Evolutionary conservation across 352 stramenopile species (phyloP), one percentile per base, ranked within the genome.

Genomic region (Phytophthora rubi): DNA sequence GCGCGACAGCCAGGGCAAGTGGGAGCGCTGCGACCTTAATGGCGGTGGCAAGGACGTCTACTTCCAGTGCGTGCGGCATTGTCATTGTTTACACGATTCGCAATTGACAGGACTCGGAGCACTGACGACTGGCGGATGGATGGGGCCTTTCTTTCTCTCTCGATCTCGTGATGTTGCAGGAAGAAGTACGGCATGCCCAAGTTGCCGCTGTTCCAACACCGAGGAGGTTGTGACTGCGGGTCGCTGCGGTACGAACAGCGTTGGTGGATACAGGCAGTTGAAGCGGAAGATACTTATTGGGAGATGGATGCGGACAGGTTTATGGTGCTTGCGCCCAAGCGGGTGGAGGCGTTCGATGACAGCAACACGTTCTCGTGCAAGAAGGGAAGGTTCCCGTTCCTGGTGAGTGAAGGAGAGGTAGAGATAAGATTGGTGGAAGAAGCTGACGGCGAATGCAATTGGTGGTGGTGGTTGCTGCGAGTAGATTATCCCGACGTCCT

Each of bases 291-390:
- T 56, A 45, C 26, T 30, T 53, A 49, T 56, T 68, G 6, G 26
- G 4, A 44, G 28, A 6, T 44, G 37, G 16, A 23, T 69, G 39
- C 37, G 32, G 9, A 53, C 35, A 94, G 86, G 65, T 93, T 94
- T 65, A 79, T 91, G 62, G 65, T 93, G 13, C 66, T 94, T 15
- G 87, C 87, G 4, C 85, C 87, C 3, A 92, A 90, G 70, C 77
- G 79, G 42, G 81, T 92, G n/a, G 86, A 92, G 16, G 87, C 85
- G 3, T 94, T 92, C 53, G 87, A 94, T 61, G 87, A 94, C 59
- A 93, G 85, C 77, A 93, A 93, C 59, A 82, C 83, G 48, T 75
- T 93, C 30, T 90, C 87, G 3, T 93, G 85, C 80, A 94, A 94
- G 73, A 92, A 91, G 57, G 87, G 87, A 3, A 79, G 87, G 26